Evolutionary conservation across 2,329 filamentous ascomycete genomes (phyloP), one percentile per base, ranked within the genome.

Genomic region (Huntiella savannae): DNA sequence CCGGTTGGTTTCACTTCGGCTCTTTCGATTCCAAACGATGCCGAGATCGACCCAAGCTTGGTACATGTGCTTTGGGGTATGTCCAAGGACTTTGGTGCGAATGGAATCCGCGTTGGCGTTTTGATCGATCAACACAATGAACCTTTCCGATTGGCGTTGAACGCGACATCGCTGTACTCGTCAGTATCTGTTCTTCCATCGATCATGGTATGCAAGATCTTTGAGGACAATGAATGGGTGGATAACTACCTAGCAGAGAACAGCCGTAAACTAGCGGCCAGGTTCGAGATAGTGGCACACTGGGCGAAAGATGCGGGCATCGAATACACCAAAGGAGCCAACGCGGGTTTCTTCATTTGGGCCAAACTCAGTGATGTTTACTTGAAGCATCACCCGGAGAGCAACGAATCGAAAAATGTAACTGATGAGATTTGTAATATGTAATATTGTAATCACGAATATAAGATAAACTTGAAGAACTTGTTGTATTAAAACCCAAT

Each of bases 271-370:
- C 55, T 73, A 1, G 56, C 58, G 0, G 52, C 59, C 3, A 57
- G 61, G 3, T 67, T 70, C 51, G 55, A 54, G 2, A 57, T 61
- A 15, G 59, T 63, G 0, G 59, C 57, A 0, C 36, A 43, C 0
- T 64, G 60, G 52, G 59, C 70, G 1, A 55, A 55, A 11, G 51
- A 57, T 3, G 57, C 67, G 11, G 55, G 55, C 1, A 65, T 74
- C 15, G 55, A 60, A 11, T 71, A 70, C 51, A 59, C 64, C 0
- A 55, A 60, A 0, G 67, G 67, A 0, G 61, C 58, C 4, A 72
- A 72, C 49, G 70, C 70, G 0, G 70, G 63, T 0, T 73, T 74
- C 53, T 75, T 74, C 53, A 53, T 75, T 1, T 75, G 69, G 68
- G 57, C 69, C 2, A 59, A 73, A 52, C 57, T 75, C 1, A 59